Evolutionary conservation across 176 grass and related monocot species (phyloP).

Genomic region (Oropetium thomaeum): DNA sequence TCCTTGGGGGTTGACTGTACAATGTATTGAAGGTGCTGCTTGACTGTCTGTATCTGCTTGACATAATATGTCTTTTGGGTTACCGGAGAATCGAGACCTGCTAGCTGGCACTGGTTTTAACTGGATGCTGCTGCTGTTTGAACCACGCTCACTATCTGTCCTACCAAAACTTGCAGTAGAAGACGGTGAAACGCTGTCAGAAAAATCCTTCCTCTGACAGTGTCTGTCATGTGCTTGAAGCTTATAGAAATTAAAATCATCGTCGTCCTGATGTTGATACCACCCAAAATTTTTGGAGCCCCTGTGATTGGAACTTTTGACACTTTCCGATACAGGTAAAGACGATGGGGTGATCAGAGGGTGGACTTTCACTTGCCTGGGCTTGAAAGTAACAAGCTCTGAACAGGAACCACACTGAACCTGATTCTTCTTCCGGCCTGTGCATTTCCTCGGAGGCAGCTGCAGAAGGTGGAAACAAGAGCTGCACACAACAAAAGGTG

Average conservation of each 20-base stretch:
- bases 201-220: conserved; percentile 34
- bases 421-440: conserved; percentile 31
- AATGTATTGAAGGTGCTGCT: conserved; percentile 16
- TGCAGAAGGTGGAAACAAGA: conserved; percentile 68
- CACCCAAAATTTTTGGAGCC: conserved; percentile 33
- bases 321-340: conserved; percentile 21
- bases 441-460: conserved; percentile 50
- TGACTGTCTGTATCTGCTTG: conserved; percentile 36
- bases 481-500: conserved; percentile 71
- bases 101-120: conserved; percentile 28
- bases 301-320: conserved; percentile 23
- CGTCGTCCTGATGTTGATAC: conserved; percentile 46
- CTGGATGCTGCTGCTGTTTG: conserved; percentile 33
- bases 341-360: not conserved
- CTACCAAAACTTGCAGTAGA: conserved; percentile 33
- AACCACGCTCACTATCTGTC: conserved; percentile 19
- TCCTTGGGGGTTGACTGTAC: conserved; percentile 15
- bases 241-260: conserved; percentile 32
- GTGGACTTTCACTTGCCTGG: conserved; percentile 45
- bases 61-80: conserved; percentile 53
- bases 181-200: conserved; percentile 37
- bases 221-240: conserved; percentile 26
- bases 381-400: conserved; percentile 45
- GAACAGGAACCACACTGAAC: conserved; percentile 80
- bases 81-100: conserved; percentile 47